These are phyloP conservation scores for Populus hybrid DNA, from an alignment of 441 rosid genomes.

Conservation along the genomic window DNA sequence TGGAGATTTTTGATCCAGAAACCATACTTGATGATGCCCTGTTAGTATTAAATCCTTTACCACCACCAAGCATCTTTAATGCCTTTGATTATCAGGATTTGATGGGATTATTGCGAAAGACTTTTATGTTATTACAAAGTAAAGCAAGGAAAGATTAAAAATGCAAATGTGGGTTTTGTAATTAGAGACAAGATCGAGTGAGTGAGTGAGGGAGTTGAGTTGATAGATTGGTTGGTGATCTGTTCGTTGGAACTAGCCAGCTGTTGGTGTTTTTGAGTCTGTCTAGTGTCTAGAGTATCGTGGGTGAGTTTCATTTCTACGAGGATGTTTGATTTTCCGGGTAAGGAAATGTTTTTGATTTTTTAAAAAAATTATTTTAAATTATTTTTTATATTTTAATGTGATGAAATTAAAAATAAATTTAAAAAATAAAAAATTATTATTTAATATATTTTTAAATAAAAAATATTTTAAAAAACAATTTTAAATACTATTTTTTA, in stretches of 20 bases:
- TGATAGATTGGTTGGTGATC: background rate
- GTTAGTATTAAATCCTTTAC: constrained; percentile 19
- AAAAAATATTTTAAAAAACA: too few relatives aligned
- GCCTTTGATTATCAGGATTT: background rate
- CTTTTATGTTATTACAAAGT: background rate
- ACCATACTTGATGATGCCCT: constrained; percentile 6
- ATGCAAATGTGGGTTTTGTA: constrained; percentile 4
- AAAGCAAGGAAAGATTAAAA: background rate
- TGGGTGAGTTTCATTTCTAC: background rate
- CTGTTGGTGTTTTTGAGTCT: background rate
- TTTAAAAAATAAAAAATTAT: too few relatives aligned
- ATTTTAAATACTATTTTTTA: too few relatives aligned
- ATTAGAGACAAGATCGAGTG: background rate
- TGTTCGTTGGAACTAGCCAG: background rate
- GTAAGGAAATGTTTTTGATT: too few relatives aligned
- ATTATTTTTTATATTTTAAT: too few relatives aligned
- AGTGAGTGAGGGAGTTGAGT: background rate
- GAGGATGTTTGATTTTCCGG: too few relatives aligned
- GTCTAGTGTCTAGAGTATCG: background rate
- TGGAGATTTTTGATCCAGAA: constrained; percentile 45
- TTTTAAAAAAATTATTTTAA: too few relatives aligned
- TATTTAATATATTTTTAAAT: too few relatives aligned
- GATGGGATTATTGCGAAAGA: background rate
- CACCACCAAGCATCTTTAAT: constrained; percentile 1
- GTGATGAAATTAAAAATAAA: too few relatives aligned